Base-by-base conservation (phyloP, 2,329 filamentous ascomycete genomes). In the Aureobasidium sp. region DNA sequence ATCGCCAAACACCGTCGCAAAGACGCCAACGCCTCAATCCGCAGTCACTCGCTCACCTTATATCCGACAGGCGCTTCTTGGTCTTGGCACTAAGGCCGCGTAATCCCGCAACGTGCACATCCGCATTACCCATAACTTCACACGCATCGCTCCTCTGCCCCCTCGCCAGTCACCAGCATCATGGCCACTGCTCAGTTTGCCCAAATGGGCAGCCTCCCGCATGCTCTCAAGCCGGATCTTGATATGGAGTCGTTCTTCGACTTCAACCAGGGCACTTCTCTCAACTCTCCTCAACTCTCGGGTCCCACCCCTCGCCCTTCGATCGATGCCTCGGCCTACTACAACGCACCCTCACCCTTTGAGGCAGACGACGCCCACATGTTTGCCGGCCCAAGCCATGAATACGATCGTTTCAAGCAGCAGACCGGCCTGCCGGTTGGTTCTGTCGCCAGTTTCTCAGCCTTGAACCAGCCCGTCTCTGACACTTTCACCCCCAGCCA, bases 381-480 rank as follows among this genome's bases (percentile, higher is more conserved):
- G 33, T 74, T 73, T 68, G 71, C 68, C 65, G 72, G 71, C 47
- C 93, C 94, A 9, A 96, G 91, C 75, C 92, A 97, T 78, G 90
- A 96, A 76, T 97, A 97, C 80, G 90, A 91, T 70, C 86, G 90
- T 71, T 95, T 97, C 79, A 90, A 91, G 78, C 94, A 99, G 74
- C 92, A 97, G 79, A 97, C 94, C 3, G 91, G 92, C 66, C 86
- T 97, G 33, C 90, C 94, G 0, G 87, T 90, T 1, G 91, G 91
- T 65, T 92, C 91, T 58, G 79, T 94, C 65, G 86, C 88, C 45
- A 89, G 85, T 74, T 89, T 92, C 14, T 83, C 94, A 71, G 88
- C 89, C 39, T 83, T 94, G 69, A 91, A 89, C 73, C 63, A 66
- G 49, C 66, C 65, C 57, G 70, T 71, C 68, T 69, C 67, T 59